phyloP scores from a whole-genome alignment of 73 alveolate species.

The Paramecium bursaria region DNA sequence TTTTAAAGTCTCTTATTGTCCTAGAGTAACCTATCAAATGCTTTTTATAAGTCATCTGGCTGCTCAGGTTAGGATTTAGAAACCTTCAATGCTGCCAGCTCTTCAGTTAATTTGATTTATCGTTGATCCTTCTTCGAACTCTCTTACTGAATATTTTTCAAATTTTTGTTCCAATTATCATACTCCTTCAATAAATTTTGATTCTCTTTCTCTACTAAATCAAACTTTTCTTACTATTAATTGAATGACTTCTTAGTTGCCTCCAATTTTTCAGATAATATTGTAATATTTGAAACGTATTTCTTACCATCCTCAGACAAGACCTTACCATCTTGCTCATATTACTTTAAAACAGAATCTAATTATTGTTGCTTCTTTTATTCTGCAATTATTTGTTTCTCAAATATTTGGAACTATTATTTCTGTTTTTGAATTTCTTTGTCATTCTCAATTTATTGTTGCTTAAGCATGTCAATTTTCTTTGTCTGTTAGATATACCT shows the following conservation, averaged over 20 bases:
- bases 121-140: conserved; percentile 10
- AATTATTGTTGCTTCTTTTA: neutral
- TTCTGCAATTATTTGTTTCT: conserved; percentile 5
- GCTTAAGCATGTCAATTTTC: neutral
- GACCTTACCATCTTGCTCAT: conserved; percentile 40
- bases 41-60: conserved; percentile 43
- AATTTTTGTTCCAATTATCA: conserved; percentile 52
- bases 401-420: conserved; percentile 4
- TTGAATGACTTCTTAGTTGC: neutral
- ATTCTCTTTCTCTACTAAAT: conserved; percentile 19
- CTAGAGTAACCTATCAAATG: conserved; percentile 27
- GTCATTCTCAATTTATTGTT: conserved; percentile 1
- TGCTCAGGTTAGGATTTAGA: neutral
- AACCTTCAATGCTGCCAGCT: neutral
- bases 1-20: conserved; percentile 49
- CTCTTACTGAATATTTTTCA: conserved; percentile 4
- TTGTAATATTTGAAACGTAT: neutral
- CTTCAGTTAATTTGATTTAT: conserved; percentile 37
- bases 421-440: conserved; percentile 26
- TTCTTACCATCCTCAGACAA: conserved; percentile 50
- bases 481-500: neutral
- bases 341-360: conserved; percentile 11
- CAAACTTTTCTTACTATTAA: conserved; percentile 1
- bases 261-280: conserved; percentile 26
- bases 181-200: neutral